Evolutionary conservation across 345 rosid species (phyloP).

Genomic region (Acer yangbiense): DNA sequence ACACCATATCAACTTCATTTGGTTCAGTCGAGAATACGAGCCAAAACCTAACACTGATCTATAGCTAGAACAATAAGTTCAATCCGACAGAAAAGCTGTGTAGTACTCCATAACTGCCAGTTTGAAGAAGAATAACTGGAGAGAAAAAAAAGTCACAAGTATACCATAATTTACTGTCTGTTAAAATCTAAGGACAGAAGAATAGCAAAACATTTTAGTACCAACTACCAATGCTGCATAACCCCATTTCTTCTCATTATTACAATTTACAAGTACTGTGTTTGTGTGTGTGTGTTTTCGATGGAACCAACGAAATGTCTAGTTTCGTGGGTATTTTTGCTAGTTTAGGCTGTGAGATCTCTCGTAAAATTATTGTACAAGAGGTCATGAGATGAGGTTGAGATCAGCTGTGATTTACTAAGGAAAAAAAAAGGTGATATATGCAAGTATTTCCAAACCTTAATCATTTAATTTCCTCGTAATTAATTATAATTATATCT

Average conservation of each 20-base stretch:
- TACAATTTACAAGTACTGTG: not conserved
- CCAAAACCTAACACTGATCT: conserved; percentile 1
- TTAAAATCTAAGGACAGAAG: not conserved
- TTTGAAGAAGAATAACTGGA: conserved; percentile 2
- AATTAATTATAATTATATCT: too few species aligned
- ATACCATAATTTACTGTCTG: not conserved
- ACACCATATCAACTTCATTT: too few species aligned
- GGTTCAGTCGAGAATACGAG: too few species aligned
- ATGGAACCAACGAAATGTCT: not conserved
- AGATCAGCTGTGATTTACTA: too few species aligned
- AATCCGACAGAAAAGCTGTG: not conserved
- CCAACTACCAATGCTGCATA: not conserved
- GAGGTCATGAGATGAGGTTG: too few species aligned
- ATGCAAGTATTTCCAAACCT: too few species aligned
- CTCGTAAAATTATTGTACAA: too few species aligned
- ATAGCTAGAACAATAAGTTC: not conserved
- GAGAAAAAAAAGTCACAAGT: conserved; percentile 7
- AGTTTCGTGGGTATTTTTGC: too few species aligned
- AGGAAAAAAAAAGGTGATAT: too few species aligned
- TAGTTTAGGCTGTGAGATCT: too few species aligned
- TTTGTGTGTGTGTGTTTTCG: not conserved
- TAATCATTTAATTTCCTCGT: too few species aligned
- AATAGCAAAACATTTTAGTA: not conserved
- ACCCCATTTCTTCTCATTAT: not conserved
- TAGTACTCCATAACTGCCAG: not conserved